phyloP scores from a whole-genome alignment of 768 basidiomycete species.

The Tricholoma terreum region DNA sequence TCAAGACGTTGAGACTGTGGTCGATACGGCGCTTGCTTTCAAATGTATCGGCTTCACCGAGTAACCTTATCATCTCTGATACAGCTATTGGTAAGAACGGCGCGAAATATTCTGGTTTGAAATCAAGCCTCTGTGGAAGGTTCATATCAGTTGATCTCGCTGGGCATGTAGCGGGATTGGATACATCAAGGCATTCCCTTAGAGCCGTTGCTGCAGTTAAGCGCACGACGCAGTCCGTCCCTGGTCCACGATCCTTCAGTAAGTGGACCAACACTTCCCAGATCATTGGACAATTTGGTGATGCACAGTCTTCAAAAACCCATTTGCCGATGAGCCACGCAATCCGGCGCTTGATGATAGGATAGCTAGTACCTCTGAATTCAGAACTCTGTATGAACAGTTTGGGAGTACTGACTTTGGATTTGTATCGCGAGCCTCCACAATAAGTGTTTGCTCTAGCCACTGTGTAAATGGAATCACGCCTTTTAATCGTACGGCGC shows the following conservation, averaged over 20 bases:
- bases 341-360: constrained; percentile 91
- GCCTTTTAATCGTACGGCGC: constrained; percentile 58
- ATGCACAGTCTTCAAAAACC: constrained; percentile 65
- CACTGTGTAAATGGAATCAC: constrained; percentile 68
- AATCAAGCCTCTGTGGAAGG: constrained; percentile 53
- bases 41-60: constrained; percentile 69
- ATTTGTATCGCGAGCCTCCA: constrained; percentile 59
- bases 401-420: constrained; percentile 44
- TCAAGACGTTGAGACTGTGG: constrained; percentile 62
- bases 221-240: constrained; percentile 82
- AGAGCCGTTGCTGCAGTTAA: constrained; percentile 80
- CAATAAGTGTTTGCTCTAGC: constrained; percentile 56
- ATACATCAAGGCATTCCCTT: constrained; percentile 80
- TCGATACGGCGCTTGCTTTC: constrained; percentile 80
- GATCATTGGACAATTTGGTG: constrained; percentile 57
- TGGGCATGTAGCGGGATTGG: constrained; percentile 22
- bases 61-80: constrained; percentile 62
- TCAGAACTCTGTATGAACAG: background rate
- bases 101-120: constrained; percentile 60
- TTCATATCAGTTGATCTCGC: constrained; percentile 1
- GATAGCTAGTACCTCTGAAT: constrained; percentile 51
- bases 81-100: constrained; percentile 64
- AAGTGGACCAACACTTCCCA: constrained; percentile 85
- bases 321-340: constrained; percentile 94
- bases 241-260: constrained; percentile 61